phyloP scores from a whole-genome alignment of 345 rosid genomes.

The Citrus sp. region DNA sequence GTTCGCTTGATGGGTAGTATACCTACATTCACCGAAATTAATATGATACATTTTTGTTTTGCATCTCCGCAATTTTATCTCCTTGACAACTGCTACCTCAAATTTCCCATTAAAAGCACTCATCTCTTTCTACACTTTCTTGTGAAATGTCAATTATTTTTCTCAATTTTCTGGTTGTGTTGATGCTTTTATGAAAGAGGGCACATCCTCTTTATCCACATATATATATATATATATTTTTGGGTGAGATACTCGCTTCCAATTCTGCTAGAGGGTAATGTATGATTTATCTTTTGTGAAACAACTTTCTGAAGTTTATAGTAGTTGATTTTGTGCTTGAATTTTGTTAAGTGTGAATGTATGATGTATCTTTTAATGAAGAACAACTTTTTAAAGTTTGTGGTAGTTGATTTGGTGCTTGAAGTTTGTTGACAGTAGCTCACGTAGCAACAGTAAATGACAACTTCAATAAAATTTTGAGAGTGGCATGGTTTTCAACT shows the following conservation, averaged over 20 bases:
- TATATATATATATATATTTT: too few species aligned
- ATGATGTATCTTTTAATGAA: not conserved
- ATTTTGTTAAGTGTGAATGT: not conserved
- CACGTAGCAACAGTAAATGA: not conserved
- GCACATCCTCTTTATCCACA: not conserved
- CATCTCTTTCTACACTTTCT: not conserved
- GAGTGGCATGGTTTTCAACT: not conserved
- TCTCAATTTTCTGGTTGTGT: not conserved
- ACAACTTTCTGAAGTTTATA: not conserved
- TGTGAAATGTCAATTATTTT: not conserved
- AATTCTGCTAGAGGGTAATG: not conserved
- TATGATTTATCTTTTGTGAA: not conserved
- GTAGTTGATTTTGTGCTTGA: not conserved
- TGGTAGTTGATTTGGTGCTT: not conserved
- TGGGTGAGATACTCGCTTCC: not conserved
- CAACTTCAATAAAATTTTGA: conserved; percentile 1
- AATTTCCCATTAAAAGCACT: not conserved
- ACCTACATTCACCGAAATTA: not conserved
- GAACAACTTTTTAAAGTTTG: not conserved
- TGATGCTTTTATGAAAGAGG: not conserved
- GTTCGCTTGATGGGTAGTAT: not conserved
- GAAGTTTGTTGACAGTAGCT: not conserved
- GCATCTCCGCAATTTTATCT: not conserved
- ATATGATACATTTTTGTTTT: not conserved
- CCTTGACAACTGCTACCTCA: not conserved